phyloP scores from a whole-genome alignment of 805 yeast species.

The Pichia phayaonensis region DNA sequence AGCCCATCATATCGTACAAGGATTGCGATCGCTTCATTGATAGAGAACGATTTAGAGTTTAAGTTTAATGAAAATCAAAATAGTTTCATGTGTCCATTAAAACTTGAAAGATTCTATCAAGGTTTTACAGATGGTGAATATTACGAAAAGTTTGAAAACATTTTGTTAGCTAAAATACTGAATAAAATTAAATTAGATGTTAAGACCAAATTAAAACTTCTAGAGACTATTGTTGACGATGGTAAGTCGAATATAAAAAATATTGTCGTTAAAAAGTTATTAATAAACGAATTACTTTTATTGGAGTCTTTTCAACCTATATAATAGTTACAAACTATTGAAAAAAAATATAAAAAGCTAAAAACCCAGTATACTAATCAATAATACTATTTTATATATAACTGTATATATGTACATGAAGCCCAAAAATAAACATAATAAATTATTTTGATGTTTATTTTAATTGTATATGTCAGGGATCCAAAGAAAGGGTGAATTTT shows the following conservation, averaged over 20 bases:
- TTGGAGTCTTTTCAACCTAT: not conserved
- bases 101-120: conserved; percentile 32
- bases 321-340: not conserved
- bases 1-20: conserved; percentile 66
- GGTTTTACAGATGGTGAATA: conserved; percentile 43
- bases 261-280: not conserved
- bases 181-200: conserved; percentile 15
- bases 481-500: not conserved
- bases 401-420: not conserved
- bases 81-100: conserved; percentile 22
- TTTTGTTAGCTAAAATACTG: conserved; percentile 30
- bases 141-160: conserved; percentile 28
- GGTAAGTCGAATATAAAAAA: not conserved
- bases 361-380: not conserved
- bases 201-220: not conserved
- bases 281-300: not conserved
- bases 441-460: not conserved
- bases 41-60: conserved; percentile 23
- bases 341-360: not conserved
- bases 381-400: not conserved
- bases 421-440: not conserved
- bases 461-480: not conserved
- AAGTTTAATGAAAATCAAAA: not conserved
- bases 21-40: conserved; percentile 60
- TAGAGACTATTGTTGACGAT: not conserved